Conservation (phyloP, 116 monocot species). For the Papilionanthe hybrid region DNA sequence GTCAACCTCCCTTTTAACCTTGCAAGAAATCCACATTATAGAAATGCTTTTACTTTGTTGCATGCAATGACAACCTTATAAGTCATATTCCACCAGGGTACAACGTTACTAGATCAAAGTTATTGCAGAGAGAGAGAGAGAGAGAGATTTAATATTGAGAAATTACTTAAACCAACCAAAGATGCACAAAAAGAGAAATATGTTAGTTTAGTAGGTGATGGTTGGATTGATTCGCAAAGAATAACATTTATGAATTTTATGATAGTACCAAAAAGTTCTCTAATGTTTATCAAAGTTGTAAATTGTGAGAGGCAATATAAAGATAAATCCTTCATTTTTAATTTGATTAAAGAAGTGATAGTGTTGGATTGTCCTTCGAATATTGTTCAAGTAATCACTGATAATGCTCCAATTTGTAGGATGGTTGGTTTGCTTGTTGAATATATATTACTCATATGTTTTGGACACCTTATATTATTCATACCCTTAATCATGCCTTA, state of each 20-base stretch:
- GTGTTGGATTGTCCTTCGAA: neutral
- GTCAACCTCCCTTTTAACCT: neutral
- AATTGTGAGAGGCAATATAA: neutral
- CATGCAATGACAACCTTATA: too few species aligned
- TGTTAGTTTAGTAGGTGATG: neutral
- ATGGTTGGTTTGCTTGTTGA: neutral
- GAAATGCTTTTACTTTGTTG: neutral
- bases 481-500: neutral
- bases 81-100: neutral
- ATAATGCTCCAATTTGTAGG: neutral
- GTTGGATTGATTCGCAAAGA: neutral
- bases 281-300: neutral
- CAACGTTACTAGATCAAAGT: too few species aligned
- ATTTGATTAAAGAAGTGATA: neutral
- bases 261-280: neutral
- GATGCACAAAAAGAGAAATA: neutral
- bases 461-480: neutral
- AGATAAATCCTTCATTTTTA: neutral
- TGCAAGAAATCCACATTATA: neutral
- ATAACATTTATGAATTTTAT: neutral
- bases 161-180: neutral
- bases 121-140: too few species aligned
- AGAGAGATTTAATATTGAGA: neutral
- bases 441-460: neutral
- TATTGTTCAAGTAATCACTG: neutral